Evolutionary conservation across 2,329 filamentous ascomycete species (phyloP), one percentile per base, ranked within the genome.

Genomic region (Fusarium austroafricanum): DNA sequence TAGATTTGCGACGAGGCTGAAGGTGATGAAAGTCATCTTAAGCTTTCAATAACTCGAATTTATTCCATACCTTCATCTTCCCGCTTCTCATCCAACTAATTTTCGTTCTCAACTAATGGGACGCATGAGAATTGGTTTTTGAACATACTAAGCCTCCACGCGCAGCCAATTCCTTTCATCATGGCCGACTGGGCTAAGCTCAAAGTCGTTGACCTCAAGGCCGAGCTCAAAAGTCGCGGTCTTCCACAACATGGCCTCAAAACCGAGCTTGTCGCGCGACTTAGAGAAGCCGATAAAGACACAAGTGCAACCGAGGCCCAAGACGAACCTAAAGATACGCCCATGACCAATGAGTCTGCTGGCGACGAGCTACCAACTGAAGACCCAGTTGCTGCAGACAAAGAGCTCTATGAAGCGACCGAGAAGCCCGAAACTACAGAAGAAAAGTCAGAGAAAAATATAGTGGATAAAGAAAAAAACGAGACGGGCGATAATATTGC

Each of bases 161-260:
- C 45, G 44, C 38, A 49, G 44, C 40, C 63, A 57, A 67, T 70
- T 56, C 46, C 55, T 57, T 52, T 18, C 70, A 79, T 61, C 66
- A 86, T 84, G 83, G 79, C 80, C 51, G 84, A 87, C 71, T 88
- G 84, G 81, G 79, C 78, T 64, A 85, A 81, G 78, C 84, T 90
- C 74, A 94, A 92, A 80, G 92, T 95, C 66, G 83, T 89, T 33
- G 90, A 94, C 73, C 85, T 95, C 60, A 91, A 90, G 78, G 87
- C 87, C 21, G 91, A 94, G 81, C 84, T 94, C 40, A 93, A 92
- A 79, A 84, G 83, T 60, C 87, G 91, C 67, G 89, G 89, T n/a
- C 85, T 94, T 38, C 82, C 88, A 8, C 86, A 89, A 64, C 86
- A 87, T 23, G 92, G 92, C 10, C 83, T 93, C 52, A 92, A 94